Conservation (phyloP, 306 rosid species). For the Calophaca sinica region DNA sequence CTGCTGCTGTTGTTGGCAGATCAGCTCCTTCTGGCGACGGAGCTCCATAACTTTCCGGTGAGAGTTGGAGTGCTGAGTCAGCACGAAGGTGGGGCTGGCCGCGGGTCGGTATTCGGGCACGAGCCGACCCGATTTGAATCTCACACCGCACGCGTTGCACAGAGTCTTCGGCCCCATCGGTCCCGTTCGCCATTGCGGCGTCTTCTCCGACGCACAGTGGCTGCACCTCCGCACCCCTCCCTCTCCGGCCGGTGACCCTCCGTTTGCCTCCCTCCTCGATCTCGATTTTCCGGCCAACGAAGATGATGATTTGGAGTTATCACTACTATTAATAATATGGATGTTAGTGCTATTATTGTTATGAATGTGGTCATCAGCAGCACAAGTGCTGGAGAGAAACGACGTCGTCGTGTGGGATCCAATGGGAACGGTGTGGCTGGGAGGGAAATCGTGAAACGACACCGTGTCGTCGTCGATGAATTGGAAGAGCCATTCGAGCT, state of each 20-base stretch:
- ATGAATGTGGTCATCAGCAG: neutral
- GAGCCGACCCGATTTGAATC: conserved; percentile 68
- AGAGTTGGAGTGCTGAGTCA: conserved; percentile 79
- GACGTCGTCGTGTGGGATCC: conserved; percentile 56
- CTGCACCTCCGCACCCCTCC: conserved; percentile 62
- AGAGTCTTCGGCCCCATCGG: conserved; percentile 73
- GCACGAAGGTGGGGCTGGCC: conserved; percentile 70
- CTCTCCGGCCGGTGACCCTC: too few species aligned
- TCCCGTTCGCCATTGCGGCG: conserved; percentile 79
- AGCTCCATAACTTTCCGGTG: conserved; percentile 84
- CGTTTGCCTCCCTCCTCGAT: conserved; percentile 43
- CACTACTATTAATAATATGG: too few species aligned
- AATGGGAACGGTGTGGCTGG: conserved; percentile 48
- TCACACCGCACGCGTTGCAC: conserved; percentile 75
- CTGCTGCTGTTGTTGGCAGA: conserved; percentile 43
- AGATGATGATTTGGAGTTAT: too few species aligned
- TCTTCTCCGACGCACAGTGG: conserved; percentile 77
- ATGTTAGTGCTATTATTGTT: neutral
- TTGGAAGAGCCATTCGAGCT: conserved; percentile 76
- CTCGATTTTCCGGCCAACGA: conserved; percentile 33
- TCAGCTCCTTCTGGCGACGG: conserved; percentile 70
- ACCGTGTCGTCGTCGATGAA: conserved; percentile 62
- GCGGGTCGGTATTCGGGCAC: conserved; percentile 85
- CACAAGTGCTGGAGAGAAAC: conserved; percentile 23
- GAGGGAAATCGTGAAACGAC: conserved; percentile 51